Evolutionary conservation across 2,329 filamentous ascomycete species (phyloP).

Genomic region (Claviceps sp.): DNA sequence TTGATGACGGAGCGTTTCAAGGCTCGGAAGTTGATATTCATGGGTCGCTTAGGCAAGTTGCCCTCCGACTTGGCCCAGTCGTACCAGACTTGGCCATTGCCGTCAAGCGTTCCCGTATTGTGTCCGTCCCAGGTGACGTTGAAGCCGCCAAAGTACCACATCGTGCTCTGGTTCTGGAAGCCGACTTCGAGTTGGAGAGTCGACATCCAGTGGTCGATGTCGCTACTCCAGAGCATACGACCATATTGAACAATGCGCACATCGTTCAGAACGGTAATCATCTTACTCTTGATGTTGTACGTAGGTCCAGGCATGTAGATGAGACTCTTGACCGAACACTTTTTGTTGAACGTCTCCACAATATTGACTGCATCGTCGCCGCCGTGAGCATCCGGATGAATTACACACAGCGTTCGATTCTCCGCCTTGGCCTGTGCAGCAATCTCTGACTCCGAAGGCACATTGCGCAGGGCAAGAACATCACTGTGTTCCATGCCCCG

Average conservation of each 20-base stretch:
- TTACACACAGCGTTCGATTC: slow-evolving; percentile 15
- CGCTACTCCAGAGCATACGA: slow-evolving; percentile 25
- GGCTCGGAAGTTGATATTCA: slow-evolving; percentile 32
- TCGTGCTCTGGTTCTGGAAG: slow-evolving; percentile 42
- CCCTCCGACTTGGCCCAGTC: slow-evolving; percentile 29
- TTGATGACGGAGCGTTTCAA: slow-evolving; percentile 34
- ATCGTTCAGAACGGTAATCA: slow-evolving; percentile 21
- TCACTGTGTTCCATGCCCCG: slow-evolving; percentile 1
- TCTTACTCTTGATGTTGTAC: slow-evolving; percentile 22
- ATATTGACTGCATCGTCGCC: slow-evolving; percentile 20
- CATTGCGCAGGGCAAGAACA: neutral
- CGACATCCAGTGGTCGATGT: slow-evolving; percentile 38
- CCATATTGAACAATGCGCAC: slow-evolving; percentile 31
- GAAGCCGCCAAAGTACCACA: slow-evolving; percentile 40
- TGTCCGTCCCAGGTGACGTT: slow-evolving; percentile 35
- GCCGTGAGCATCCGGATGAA: slow-evolving; percentile 13
- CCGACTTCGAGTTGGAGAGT: slow-evolving; percentile 33
- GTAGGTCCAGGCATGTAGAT: slow-evolving; percentile 19
- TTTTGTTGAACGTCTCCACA: slow-evolving; percentile 17
- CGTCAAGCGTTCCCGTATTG: slow-evolving; percentile 39
- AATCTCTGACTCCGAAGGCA: neutral
- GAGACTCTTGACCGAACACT: slow-evolving; percentile 17
- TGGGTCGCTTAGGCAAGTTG: slow-evolving; percentile 35
- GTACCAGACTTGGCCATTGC: slow-evolving; percentile 49
- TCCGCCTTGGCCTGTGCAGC: slow-evolving; percentile 7